Conservation (phyloP, 2,329 filamentous ascomycete genomes). For the Fusarium tricinctum region DNA sequence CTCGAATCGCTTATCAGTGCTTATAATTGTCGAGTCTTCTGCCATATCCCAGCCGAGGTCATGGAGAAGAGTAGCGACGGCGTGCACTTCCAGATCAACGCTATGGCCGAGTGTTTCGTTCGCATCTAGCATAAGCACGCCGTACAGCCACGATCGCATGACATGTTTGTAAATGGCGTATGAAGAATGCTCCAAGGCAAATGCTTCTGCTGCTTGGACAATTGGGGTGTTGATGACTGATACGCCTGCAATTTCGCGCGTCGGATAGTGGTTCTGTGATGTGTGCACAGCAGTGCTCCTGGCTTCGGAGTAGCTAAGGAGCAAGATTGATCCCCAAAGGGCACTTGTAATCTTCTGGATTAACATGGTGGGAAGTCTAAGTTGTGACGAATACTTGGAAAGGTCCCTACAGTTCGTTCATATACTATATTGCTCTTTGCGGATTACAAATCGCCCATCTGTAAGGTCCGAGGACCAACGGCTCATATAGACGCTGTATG, state of each 20-base stretch:
- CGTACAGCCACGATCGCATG: slow-evolving; percentile 27
- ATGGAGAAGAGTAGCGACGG: slow-evolving; percentile 23
- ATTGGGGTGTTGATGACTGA: slow-evolving; percentile 18
- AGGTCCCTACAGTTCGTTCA: too few relatives aligned
- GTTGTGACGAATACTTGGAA: background rate
- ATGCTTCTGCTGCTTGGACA: slow-evolving; percentile 7
- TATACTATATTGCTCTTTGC: too few relatives aligned
- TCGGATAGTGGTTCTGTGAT: background rate
- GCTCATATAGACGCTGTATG: too few relatives aligned
- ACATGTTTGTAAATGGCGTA: slow-evolving; percentile 34
- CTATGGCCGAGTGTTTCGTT: slow-evolving; percentile 11
- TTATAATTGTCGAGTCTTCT: too few relatives aligned
- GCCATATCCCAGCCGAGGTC: slow-evolving; percentile 8
- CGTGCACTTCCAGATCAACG: slow-evolving; percentile 3
- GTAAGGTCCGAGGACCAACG: too few relatives aligned
- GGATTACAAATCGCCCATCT: too few relatives aligned
- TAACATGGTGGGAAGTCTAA: background rate
- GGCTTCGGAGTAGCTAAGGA: background rate
- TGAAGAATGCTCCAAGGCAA: slow-evolving; percentile 9
- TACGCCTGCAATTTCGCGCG: slow-evolving; percentile 8
- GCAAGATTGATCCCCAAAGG: background rate
- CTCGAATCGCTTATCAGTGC: too few relatives aligned
- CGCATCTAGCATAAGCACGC: slow-evolving; percentile 3
- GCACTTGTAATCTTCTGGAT: background rate
- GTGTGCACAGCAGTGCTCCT: accelerated